A percentile compares a stretch with the other conserved stretches of the same genome.
Conservation (phyloP, 2,329 filamentous ascomycete species). For the Cercospora sojina region DNA sequence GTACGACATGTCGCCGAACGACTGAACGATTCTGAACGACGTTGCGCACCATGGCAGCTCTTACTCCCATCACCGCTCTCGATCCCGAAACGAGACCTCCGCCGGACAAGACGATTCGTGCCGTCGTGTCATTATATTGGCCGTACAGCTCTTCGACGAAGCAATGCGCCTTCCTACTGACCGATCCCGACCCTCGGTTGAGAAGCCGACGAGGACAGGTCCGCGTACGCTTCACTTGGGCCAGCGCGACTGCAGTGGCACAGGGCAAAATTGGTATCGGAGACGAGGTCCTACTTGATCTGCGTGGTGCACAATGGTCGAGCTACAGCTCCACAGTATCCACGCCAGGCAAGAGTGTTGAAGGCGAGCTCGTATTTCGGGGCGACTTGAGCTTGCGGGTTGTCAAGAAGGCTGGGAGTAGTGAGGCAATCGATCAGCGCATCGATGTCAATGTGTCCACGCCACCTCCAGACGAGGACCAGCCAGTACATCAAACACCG, state of each 20-base stretch:
- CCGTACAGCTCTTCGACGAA: conserved; percentile 78
- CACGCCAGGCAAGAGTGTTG: conserved; percentile 58
- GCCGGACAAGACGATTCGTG: conserved; percentile 53
- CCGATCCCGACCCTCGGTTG: conserved; percentile 79
- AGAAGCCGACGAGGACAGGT: conserved; percentile 77
- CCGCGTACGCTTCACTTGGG: conserved; percentile 70
- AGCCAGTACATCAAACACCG: conserved; percentile 13
- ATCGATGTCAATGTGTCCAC: conserved; percentile 23
- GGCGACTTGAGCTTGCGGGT: conserved; percentile 40
- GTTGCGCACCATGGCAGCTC: conserved; percentile 8
- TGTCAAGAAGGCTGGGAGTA: conserved; percentile 23
- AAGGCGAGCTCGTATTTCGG: conserved; percentile 56
- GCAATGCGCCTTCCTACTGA: conserved; percentile 74
- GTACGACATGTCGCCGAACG: neutral
- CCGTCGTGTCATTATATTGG: conserved; percentile 82
- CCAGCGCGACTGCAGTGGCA: conserved; percentile 68
- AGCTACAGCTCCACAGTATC: conserved; percentile 52
- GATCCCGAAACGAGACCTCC: conserved; percentile 29
- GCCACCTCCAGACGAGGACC: conserved; percentile 22
- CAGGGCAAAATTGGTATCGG: conserved; percentile 71
- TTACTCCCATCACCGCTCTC: conserved; percentile 35
- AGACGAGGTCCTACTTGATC: conserved; percentile 67
- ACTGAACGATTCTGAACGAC: neutral
- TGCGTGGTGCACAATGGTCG: conserved; percentile 68
- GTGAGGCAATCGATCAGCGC: conserved; percentile 10